A percentile compares a stretch with the other conserved stretches of the same genome.
Evolutionary conservation across 192 early-diverging fungal species (phyloP).

Genomic region (Jimgerdemannia flammicorona): DNA sequence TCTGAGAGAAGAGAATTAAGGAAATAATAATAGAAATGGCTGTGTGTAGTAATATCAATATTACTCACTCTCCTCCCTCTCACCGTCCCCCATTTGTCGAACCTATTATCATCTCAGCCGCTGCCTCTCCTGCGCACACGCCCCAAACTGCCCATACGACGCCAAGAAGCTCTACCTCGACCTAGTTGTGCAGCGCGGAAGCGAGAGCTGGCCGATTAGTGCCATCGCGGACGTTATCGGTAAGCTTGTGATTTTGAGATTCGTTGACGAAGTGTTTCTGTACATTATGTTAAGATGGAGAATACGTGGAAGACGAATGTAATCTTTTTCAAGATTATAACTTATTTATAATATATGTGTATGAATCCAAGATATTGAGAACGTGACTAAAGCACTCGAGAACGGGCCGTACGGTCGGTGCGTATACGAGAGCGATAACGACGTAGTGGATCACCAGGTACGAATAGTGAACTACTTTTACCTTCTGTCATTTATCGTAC

Average conservation of each 20-base stretch:
- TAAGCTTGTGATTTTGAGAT: neutral
- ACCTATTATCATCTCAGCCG: conserved; percentile 7
- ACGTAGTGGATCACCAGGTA: conserved; percentile 63
- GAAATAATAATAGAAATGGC: neutral
- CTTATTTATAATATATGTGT: neutral
- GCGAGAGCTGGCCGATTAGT: neutral
- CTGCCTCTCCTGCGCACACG: conserved; percentile 52
- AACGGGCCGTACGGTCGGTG: conserved; percentile 60
- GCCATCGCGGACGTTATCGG: neutral
- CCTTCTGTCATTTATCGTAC: no score
- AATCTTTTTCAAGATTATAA: neutral
- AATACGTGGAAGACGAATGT: neutral
- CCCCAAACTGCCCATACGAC: conserved; percentile 55
- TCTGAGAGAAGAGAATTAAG: no score
- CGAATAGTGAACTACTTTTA: no score
- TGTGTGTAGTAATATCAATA: neutral
- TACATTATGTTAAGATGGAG: neutral
- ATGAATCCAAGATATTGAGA: conserved; percentile 40
- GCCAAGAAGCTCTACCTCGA: conserved; percentile 56
- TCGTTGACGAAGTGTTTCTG: neutral
- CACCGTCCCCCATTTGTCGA: neutral
- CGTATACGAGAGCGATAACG: conserved; percentile 68
- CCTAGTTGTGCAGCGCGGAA: neutral
- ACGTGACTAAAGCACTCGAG: conserved; percentile 36
- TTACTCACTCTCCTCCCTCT: neutral